These are phyloP conservation scores for Xylaria nigripes DNA, from an alignment of 495 filamentous ascomycete species.

Conservation along the genomic window DNA sequence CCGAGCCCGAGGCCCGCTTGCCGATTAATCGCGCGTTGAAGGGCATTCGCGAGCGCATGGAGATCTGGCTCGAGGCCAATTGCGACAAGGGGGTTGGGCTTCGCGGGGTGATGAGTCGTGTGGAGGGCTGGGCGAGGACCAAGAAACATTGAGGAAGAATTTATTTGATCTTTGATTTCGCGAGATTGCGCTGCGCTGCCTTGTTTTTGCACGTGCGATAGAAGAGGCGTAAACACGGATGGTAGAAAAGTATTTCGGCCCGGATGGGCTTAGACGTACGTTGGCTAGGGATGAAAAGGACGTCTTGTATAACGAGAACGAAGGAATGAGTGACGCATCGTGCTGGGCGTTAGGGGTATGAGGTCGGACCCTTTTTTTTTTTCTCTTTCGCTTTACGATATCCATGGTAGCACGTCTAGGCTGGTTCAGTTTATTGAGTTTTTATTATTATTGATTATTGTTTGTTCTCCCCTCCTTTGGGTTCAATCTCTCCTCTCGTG, in stretches of 20 bases:
- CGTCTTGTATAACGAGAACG: no score
- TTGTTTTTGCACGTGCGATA: no score
- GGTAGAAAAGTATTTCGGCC: no score
- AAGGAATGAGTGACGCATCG: conserved; percentile 4
- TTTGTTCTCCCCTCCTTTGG: not conserved
- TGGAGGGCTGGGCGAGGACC: conserved; percentile 46
- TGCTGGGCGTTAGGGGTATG: not conserved
- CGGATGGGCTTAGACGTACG: no score
- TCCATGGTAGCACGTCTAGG: not conserved
- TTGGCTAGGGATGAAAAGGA: no score
- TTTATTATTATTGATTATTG: not conserved
- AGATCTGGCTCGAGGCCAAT: conserved; percentile 70
- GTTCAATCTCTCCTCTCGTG: not conserved
- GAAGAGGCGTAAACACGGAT: no score
- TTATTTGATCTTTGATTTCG: not conserved
- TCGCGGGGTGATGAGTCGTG: conserved; percentile 59
- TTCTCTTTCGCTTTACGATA: not conserved
- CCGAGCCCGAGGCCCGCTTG: conserved; percentile 51
- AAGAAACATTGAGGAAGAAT: conserved; percentile 18
- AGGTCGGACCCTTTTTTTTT: not conserved
- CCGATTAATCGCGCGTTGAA: conserved; percentile 62
- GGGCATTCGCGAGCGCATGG: conserved; percentile 66
- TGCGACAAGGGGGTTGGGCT: conserved; percentile 74
- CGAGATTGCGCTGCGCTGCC: not conserved
- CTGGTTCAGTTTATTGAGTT: not conserved